These are phyloP conservation scores for Solioccasus polychromus DNA, from an alignment of 768 basidiomycete genomes.

Conservation along the genomic window DNA sequence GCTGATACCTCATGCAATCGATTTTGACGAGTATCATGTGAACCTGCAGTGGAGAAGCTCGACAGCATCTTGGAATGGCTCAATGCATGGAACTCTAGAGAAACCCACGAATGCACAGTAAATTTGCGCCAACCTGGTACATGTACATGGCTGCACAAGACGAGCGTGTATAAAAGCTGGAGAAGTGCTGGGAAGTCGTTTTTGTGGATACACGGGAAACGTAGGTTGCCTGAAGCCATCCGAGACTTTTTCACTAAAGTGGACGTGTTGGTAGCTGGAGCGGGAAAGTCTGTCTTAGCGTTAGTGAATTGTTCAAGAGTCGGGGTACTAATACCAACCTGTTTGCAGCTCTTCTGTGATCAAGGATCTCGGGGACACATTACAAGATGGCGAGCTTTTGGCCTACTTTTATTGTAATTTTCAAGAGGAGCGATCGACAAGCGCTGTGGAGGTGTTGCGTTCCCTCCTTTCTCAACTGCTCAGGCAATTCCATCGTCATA, in stretches of 20 bases:
- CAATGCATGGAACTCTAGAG: constrained; percentile 1
- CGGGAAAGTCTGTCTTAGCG: constrained; percentile 17
- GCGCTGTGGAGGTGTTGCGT: constrained; percentile 9
- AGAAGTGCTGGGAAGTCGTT: background rate
- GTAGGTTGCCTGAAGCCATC: background rate
- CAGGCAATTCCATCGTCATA: background rate
- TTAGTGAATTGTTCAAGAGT: too few species aligned
- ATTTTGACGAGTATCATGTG: background rate
- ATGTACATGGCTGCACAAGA: constrained; percentile 11
- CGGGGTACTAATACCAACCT: too few species aligned
- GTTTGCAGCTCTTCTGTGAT: constrained; percentile 12
- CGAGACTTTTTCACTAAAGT: background rate
- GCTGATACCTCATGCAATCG: too few species aligned
- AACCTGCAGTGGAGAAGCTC: constrained; percentile 1
- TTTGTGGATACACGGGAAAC: constrained; percentile 16
- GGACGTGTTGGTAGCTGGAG: constrained; percentile 3
- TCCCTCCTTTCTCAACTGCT: constrained; percentile 18
- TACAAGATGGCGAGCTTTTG: constrained; percentile 1
- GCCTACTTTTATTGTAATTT: constrained; percentile 23
- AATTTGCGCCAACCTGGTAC: constrained; percentile 5
- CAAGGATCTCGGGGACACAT: background rate
- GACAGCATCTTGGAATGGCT: constrained; percentile 5
- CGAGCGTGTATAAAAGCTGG: constrained; percentile 2
- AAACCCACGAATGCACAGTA: background rate
- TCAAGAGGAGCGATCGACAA: constrained; percentile 7